A percentile compares a stretch with the other conserved stretches of the same genome.
These are phyloP conservation scores for Erythrophleum ivorense DNA, from an alignment of 331 rosid genomes.

Conservation along the genomic window DNA sequence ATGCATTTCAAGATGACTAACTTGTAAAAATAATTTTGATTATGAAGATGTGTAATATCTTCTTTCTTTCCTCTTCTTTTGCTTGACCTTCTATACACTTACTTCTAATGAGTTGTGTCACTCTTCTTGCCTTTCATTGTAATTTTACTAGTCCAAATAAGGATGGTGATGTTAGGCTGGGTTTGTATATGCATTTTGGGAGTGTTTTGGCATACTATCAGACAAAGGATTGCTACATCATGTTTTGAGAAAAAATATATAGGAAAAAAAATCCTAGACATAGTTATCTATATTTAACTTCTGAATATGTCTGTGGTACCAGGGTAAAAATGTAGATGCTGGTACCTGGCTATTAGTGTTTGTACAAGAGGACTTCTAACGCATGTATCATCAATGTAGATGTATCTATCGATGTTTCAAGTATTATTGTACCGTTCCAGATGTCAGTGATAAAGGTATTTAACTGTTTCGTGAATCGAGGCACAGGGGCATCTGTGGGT, in stretches of 20 bases:
- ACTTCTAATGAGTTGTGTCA: neutral
- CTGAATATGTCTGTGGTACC: slow-evolving; percentile 1
- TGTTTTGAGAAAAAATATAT: neutral
- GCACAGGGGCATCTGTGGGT: neutral
- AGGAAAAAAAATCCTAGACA: neutral
- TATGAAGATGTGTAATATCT: slow-evolving; percentile 14
- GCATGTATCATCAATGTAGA: slow-evolving; percentile 18
- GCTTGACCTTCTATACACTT: slow-evolving; percentile 10
- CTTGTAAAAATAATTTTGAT: slow-evolving; percentile 2
- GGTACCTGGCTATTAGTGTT: slow-evolving; percentile 2
- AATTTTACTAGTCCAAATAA: neutral
- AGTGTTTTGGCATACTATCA: slow-evolving; percentile 5
- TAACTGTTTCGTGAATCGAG: neutral
- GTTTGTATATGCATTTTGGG: slow-evolving; percentile 3
- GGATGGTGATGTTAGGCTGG: neutral
- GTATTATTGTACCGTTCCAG: neutral
- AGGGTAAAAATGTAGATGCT: slow-evolving; percentile 18
- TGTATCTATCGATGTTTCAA: slow-evolving; percentile 14
- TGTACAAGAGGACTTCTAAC: slow-evolving; percentile 13
- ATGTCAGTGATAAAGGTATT: slow-evolving; percentile 1
- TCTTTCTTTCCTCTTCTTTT: slow-evolving; percentile 12
- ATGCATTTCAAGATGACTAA: slow-evolving; percentile 12
- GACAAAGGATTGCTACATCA: neutral
- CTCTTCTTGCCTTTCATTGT: neutral
- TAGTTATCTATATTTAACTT: slow-evolving; percentile 5